Base-by-base conservation (phyloP, 1,284 basidiomycete genomes). In the Pseudozyma pruni region DNA sequence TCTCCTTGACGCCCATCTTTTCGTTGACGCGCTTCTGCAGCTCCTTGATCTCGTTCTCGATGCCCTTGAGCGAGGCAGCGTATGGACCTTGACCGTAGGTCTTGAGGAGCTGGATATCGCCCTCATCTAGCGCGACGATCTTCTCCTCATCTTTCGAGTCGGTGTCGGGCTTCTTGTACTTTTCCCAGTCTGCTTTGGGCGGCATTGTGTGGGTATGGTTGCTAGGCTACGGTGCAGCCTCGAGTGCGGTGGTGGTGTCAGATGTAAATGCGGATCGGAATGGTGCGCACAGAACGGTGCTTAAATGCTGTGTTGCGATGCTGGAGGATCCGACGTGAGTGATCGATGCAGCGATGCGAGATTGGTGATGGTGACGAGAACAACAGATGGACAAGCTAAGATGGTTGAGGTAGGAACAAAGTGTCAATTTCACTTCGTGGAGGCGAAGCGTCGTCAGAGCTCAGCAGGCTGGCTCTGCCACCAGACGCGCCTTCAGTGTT, bases 51-150 rank as follows among this genome's bases (percentile, higher is more conserved):
- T 98, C 96, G 52, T 86, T 85, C 75, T 98, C 95, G 27, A 91
- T 91, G 83, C 90, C 89, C 87, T 95, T 97, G 56, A 98, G 86
- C 74, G 90, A 88, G 32, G 87, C 84, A 0, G 94, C 94, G 81
- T 99, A 99, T 50, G 96, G 94, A 60, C 96, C 96, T 90, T 98
- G 95, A 46, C 96, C 95, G 83, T 98, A 99, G 64, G 96, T 99
- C 86, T 98, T 97, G 74, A 99, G 88, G 66, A 99, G 95, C 84
- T 98, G 95, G 58, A 99, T 99, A 83, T 98, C 96, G 66, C 92
- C 94, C 80, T 98, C 96, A 82, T 98, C 96, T 69, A 99, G 89
- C 47, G 91, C 95, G 90, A 80, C 35, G 47, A 53, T 62, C 60
- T 74, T 71, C 34, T 81, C 79, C 16, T 81, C 74, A 32, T 79